Evolutionary conservation across 805 yeast genomes (phyloP), one percentile per base, ranked within the genome.

Genomic region (Wickerhamiella nectarea): DNA sequence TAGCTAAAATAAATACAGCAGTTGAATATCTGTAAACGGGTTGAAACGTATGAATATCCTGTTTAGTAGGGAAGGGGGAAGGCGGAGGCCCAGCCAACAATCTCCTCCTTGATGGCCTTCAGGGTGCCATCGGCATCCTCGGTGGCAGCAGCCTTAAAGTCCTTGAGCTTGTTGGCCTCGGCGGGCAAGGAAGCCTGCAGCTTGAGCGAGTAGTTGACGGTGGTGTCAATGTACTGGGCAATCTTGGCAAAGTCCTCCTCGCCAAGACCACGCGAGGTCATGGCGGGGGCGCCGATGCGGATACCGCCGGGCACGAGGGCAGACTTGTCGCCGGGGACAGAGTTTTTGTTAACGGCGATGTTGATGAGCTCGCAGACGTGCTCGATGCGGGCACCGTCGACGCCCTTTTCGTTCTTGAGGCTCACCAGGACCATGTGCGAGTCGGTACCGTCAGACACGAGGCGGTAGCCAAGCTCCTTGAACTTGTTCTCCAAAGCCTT

Each of bases 211-310:
- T 76, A 76, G 55, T 70, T 60, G 49, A 86, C 89, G 36, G 93
- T 85, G 56, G 65, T 68, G 70, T 80, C 86, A 64, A 84, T 82
- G 73, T 77, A 87, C 52, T 70, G 68, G 43, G 78, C 94, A 56
- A 89, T 81, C 59, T 72, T 75, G 56, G 65, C 72, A 65, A 89
- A 91, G 61, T 91, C 96, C 48, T 69, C 78, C 63, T 82, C 86
- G 48, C 86, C 82, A 56, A 86, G 75, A 53, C 98, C 98, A 70
- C 98, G 84, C 47, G 96, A 84, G 51, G 95, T 76, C 97, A 89
- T 89, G 46, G 96, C 96, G 52, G 98, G 98, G 41, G 98, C 82
- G 60, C 98, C 98, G 50, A 89, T 80, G 70, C 98, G 82, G 52
- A 89, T 76, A 63, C 98, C 98, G 56, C 94, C 89, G 62, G 98